Percentiles rank a stretch among this genome's conserved stretches.
These are phyloP conservation scores for Circinella minor DNA, from an alignment of 371 early-diverging fungal species.

Conservation along the genomic window DNA sequence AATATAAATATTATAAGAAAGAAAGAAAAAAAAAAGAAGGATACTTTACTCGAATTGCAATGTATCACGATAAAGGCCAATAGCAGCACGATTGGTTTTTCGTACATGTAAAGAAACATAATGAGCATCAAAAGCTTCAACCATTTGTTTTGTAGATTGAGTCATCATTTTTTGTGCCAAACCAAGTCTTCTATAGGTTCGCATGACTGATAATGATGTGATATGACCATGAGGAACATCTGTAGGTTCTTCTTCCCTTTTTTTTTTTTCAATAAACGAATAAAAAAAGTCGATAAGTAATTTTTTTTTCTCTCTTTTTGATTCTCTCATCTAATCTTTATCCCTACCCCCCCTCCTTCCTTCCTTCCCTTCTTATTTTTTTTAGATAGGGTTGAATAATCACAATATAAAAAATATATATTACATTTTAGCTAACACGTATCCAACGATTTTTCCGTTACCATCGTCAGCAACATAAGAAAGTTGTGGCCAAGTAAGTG, in stretches of 20 bases:
- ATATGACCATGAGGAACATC: slow-evolving; percentile 93
- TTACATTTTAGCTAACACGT: slow-evolving; percentile 97
- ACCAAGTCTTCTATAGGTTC: slow-evolving; percentile 93
- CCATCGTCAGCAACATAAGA: slow-evolving; percentile 95
- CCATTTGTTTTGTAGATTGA: slow-evolving; percentile 92
- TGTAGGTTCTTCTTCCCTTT: slow-evolving; percentile 85
- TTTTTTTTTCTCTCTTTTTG: neutral
- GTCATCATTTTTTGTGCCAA: slow-evolving; percentile 95
- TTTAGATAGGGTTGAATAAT: no score
- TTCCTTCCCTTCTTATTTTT: neutral
- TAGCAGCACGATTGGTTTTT: slow-evolving; percentile 92
- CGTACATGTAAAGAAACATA: slow-evolving; percentile 95
- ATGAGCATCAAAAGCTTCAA: slow-evolving; percentile 84
- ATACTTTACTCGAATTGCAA: slow-evolving; percentile 82
- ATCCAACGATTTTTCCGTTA: slow-evolving; percentile 92
- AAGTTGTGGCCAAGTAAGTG: slow-evolving; percentile 95
- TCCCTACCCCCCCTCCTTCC: no score
- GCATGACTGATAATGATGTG: slow-evolving; percentile 95
- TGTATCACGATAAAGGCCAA: slow-evolving; percentile 90
- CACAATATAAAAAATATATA: no score
- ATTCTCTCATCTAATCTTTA: neutral
- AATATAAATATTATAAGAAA: neutral
- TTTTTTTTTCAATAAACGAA: neutral
- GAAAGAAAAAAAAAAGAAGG: no score
- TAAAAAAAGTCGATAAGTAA: no score